Conservation (phyloP, 2,329 filamentous ascomycete species). For the Pseudogymnoascus sp. region DNA sequence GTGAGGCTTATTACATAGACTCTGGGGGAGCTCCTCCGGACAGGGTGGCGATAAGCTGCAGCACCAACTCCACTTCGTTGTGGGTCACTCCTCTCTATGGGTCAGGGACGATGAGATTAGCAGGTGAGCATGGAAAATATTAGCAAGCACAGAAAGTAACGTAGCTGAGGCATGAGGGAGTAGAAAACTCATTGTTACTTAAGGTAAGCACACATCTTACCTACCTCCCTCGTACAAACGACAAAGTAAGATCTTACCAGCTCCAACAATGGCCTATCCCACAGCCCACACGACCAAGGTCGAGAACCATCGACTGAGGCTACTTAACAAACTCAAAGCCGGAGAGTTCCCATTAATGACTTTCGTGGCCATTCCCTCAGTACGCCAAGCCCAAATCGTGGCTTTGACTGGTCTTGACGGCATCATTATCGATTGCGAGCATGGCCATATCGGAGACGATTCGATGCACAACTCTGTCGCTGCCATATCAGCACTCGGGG, state of each 20-base stretch:
- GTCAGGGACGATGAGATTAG: neutral
- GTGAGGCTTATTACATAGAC: neutral
- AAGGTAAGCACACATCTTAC: neutral
- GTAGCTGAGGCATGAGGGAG: neutral
- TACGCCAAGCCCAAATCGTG: constrained; percentile 43
- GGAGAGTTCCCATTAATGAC: constrained; percentile 40
- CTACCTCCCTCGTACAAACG: neutral
- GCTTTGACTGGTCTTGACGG: constrained; percentile 43
- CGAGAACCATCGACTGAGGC: constrained; percentile 36
- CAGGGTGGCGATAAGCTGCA: neutral
- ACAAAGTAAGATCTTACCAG: neutral
- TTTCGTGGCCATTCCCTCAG: constrained; percentile 42
- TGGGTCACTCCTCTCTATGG: neutral
- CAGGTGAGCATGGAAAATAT: neutral
- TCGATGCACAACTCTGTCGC: constrained; percentile 49
- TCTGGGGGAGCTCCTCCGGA: neutral
- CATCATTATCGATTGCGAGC: constrained; percentile 47
- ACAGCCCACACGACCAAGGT: constrained; percentile 30
- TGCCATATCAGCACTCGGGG: constrained; percentile 43
- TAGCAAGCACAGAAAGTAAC: neutral
- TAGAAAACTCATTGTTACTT: neutral
- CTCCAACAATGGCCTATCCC: constrained; percentile 20
- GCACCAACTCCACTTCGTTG: neutral
- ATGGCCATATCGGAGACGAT: constrained; percentile 46
- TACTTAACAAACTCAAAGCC: constrained; percentile 38